phyloP scores from a whole-genome alignment of 768 basidiomycete genomes.

The Psilocybe azurescens region DNA sequence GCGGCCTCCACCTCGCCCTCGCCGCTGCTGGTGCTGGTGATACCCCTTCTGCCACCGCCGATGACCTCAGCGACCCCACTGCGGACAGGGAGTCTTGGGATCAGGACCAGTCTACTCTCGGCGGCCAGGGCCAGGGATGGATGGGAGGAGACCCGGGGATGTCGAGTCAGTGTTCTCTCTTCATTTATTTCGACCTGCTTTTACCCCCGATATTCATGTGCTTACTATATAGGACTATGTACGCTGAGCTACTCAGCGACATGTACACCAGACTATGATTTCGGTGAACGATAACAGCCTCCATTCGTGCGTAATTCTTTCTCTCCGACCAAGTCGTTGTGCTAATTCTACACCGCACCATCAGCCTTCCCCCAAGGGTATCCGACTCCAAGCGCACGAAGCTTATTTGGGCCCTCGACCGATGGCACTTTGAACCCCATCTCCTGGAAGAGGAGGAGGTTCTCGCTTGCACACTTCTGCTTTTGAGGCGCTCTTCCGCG shows the following conservation, averaged over 20 bases:
- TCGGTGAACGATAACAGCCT: conserved; percentile 65
- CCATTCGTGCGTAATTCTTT: conserved; percentile 42
- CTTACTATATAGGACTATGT: conserved; percentile 48
- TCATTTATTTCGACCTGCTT: neutral
- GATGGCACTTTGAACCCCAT: conserved; percentile 93
- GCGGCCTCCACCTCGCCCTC: conserved; percentile 85
- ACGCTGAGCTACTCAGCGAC: conserved; percentile 83
- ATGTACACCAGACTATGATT: conserved; percentile 84
- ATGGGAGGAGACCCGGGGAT: conserved; percentile 53
- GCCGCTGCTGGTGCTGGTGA: conserved; percentile 48
- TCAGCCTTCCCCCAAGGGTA: conserved; percentile 44
- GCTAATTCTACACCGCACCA: neutral
- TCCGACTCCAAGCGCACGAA: conserved; percentile 55
- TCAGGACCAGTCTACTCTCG: too few relatives aligned
- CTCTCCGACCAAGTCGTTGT: neutral
- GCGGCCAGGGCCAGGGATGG: conserved; percentile 70
- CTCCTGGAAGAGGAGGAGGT: conserved; percentile 83
- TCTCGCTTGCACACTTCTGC: conserved; percentile 76
- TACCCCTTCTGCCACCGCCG: neutral
- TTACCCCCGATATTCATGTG: conserved; percentile 4
- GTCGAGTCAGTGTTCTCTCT: conserved; percentile 50
- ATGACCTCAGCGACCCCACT: neutral
- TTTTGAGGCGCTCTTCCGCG: conserved; percentile 88
- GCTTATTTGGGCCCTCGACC: conserved; percentile 71
- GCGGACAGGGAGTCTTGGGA: conserved; percentile 3